Percentiles rank a stretch among this genome's conserved stretches.
Conservation (phyloP, 148 eudicot species). For the Oxyria digyna region DNA sequence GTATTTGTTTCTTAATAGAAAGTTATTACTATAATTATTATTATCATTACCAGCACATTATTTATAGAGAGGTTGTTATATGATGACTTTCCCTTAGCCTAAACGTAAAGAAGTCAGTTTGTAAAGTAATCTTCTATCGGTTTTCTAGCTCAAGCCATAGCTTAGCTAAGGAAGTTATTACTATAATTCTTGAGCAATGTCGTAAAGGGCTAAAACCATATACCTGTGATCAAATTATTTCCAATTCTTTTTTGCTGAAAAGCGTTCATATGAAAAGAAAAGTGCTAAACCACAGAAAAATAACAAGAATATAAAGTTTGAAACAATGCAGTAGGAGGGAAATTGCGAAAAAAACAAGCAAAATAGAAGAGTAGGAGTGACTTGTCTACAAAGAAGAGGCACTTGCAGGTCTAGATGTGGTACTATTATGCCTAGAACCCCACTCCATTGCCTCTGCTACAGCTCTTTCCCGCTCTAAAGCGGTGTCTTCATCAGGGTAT, state of each 20-base stretch:
- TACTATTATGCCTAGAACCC: conserved; percentile 3
- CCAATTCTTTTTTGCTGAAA: background rate
- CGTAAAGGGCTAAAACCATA: too few species aligned
- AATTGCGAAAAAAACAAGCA: background rate
- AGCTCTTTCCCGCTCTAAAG: background rate
- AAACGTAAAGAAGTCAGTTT: too few species aligned
- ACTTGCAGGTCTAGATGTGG: conserved; percentile 3
- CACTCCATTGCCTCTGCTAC: conserved; percentile 6
- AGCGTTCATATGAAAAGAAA: background rate
- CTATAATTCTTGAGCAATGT: too few species aligned
- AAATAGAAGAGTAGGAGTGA: background rate
- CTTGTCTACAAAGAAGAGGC: background rate
- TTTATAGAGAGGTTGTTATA: too few species aligned
- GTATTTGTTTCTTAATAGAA: background rate
- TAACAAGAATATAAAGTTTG: background rate
- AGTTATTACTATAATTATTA: background rate
- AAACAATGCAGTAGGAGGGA: too few species aligned
- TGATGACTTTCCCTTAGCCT: too few species aligned
- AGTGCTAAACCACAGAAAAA: background rate
- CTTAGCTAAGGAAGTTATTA: too few species aligned
- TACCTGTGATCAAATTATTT: too few species aligned
- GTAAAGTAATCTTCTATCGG: too few species aligned
- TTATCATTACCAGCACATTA: background rate
- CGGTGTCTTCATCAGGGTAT: conserved; percentile 8
- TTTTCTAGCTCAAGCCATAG: too few species aligned